These are phyloP conservation scores for Bipolaris oryzae DNA, from an alignment of 2,329 filamentous ascomycete species.

Conservation along the genomic window DNA sequence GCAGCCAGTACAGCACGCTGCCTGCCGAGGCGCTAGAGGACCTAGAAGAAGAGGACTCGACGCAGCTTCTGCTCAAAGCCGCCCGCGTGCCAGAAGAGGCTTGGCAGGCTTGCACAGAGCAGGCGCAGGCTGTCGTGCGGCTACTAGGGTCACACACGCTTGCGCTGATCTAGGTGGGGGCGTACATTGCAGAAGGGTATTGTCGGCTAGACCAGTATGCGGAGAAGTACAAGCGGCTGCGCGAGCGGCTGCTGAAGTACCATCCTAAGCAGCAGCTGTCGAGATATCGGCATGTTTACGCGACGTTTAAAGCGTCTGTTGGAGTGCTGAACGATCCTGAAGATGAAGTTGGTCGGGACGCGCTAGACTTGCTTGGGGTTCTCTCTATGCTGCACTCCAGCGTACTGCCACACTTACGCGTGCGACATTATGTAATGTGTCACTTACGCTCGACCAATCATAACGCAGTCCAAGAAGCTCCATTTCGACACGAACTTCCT, in stretches of 20 bases:
- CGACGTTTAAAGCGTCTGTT: constrained; percentile 47
- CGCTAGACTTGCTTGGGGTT: constrained; percentile 37
- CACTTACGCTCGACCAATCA: too few species aligned
- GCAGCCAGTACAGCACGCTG: constrained; percentile 16
- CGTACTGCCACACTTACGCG: neutral
- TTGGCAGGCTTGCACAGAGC: constrained; percentile 1
- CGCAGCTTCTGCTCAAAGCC: constrained; percentile 24
- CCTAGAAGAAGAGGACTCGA: constrained; percentile 17
- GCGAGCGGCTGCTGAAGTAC: constrained; percentile 36
- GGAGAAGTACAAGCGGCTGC: constrained; percentile 24
- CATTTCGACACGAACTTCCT: neutral
- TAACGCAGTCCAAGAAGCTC: too few species aligned
- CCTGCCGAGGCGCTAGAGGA: constrained; percentile 17
- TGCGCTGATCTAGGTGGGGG: constrained; percentile 35
- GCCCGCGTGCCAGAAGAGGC: constrained; percentile 7
- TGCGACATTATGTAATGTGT: too few species aligned
- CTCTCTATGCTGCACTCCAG: constrained; percentile 35
- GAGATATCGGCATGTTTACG: constrained; percentile 45
- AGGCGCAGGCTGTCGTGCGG: constrained; percentile 16
- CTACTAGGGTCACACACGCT: constrained; percentile 31
- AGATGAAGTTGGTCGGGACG: constrained; percentile 24
- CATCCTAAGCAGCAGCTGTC: constrained; percentile 35
- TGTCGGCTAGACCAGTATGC: constrained; percentile 35
- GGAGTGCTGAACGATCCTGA: constrained; percentile 25
- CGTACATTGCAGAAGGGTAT: constrained; percentile 34